Percentiles rank a stretch among this genome's conserved stretches.
Conservation (phyloP, 352 stramenopile genomes). For the Phytophthora melonis region DNA sequence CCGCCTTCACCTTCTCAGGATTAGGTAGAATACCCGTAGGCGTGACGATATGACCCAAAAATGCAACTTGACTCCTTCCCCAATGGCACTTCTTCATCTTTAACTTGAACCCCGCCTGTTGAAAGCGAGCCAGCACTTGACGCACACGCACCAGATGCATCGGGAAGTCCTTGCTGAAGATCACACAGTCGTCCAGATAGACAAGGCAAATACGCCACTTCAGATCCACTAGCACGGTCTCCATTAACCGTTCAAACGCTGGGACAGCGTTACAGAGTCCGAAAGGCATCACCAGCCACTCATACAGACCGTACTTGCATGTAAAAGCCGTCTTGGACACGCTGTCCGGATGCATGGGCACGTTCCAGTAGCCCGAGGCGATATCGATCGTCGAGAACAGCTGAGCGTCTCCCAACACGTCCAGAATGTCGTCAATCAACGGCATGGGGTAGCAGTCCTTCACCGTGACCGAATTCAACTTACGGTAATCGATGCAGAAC, state of each 20-base stretch:
- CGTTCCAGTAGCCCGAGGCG: background rate
- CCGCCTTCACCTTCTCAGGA: constrained; percentile 12
- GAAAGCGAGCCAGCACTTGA: constrained; percentile 4
- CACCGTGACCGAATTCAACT: constrained; percentile 9
- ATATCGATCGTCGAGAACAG: constrained; percentile 14
- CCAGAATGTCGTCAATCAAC: constrained; percentile 22
- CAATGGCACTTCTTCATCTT: constrained; percentile 23
- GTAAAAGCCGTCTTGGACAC: constrained; percentile 1
- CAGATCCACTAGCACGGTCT: too few relatives aligned
- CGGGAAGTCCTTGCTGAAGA: constrained; percentile 10
- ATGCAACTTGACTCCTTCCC: constrained; percentile 6
- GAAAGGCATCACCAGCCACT: too few relatives aligned
- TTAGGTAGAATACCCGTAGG: background rate
- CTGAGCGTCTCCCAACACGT: constrained; percentile 1
- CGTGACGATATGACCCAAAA: background rate
- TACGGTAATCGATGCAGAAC: constrained; percentile 21
- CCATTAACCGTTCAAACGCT: too few relatives aligned
- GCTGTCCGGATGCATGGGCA: background rate
- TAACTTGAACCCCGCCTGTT: background rate
- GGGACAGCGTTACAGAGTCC: too few relatives aligned
- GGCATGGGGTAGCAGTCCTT: constrained; percentile 18
- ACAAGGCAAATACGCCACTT: background rate
- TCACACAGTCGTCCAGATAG: constrained; percentile 7
- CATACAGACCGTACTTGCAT: too few relatives aligned
- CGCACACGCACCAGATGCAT: constrained; percentile 1